Conservation (phyloP, 441 rosid species). For the Metrosideros polymorpha region DNA sequence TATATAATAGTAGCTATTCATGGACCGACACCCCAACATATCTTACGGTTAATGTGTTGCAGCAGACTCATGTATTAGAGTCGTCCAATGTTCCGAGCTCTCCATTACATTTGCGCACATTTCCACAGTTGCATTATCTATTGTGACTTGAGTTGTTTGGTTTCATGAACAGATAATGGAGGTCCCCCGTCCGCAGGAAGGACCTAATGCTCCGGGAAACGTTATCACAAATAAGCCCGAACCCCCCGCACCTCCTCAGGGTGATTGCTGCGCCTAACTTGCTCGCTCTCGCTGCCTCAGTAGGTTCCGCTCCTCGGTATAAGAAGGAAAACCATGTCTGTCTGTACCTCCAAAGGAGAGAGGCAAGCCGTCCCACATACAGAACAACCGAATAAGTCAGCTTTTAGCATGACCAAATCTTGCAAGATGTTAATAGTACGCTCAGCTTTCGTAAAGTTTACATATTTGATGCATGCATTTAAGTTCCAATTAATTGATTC, state of each 20-base stretch:
- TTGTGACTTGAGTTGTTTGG: background rate
- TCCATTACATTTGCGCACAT: background rate
- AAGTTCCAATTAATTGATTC: background rate
- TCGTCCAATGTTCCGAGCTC: background rate
- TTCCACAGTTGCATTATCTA: background rate
- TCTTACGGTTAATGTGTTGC: no score
- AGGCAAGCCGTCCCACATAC: background rate
- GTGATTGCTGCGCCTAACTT: background rate
- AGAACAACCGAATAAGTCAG: background rate
- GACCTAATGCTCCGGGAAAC: no score
- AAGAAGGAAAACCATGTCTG: background rate
- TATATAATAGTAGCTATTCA: no score
- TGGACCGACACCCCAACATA: no score
- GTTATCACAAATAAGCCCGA: background rate
- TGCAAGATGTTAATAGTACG: background rate
- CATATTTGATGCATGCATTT: background rate
- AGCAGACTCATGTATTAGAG: fast-evolving
- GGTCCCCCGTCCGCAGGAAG: background rate
- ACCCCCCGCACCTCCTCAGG: background rate
- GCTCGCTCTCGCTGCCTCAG: background rate
- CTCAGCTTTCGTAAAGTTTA: background rate
- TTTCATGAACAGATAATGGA: background rate
- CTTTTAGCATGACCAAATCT: background rate
- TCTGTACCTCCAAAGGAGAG: background rate
- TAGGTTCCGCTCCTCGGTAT: background rate